A percentile compares a stretch with the other conserved stretches of the same genome.
Conservation (phyloP, 192 early-diverging fungal genomes). For the Dispira simplex region DNA sequence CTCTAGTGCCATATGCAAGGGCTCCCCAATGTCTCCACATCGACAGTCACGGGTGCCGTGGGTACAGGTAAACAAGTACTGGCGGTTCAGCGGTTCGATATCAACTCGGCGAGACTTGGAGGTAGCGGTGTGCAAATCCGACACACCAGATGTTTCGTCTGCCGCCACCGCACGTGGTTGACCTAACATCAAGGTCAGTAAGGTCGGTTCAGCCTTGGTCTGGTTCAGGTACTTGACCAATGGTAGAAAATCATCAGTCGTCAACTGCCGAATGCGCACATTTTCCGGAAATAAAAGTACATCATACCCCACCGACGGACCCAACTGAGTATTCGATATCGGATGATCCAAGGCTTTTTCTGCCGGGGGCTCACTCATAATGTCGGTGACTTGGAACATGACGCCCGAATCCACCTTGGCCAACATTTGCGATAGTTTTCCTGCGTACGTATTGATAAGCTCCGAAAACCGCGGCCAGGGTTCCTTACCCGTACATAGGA, state of each 20-base stretch:
- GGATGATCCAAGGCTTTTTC: too few species aligned
- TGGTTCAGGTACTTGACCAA: neutral
- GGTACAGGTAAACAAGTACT: conserved; percentile 18
- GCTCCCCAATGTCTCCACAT: conserved; percentile 26
- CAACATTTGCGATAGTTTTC: neutral
- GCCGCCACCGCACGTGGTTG: neutral
- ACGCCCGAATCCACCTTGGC: neutral
- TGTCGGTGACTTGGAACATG: neutral
- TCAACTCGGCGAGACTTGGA: neutral
- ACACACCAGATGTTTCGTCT: too few species aligned
- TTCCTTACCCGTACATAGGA: neutral
- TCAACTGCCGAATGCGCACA: neutral
- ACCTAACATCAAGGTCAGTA: neutral
- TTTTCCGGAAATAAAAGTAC: neutral
- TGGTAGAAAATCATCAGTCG: neutral
- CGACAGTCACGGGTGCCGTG: conserved; percentile 31
- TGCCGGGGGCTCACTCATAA: too few species aligned
- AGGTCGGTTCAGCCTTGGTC: neutral
- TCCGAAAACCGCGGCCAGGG: neutral
- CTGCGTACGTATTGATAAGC: neutral
- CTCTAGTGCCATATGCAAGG: conserved; percentile 20
- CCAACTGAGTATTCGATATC: too few species aligned
- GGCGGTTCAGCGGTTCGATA: neutral
- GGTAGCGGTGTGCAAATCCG: neutral
- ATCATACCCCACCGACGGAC: neutral